Evolutionary conservation across 2,329 filamentous ascomycete species (phyloP), one percentile per base, ranked within the genome.

Genomic region (Trichophyton equinum): DNA sequence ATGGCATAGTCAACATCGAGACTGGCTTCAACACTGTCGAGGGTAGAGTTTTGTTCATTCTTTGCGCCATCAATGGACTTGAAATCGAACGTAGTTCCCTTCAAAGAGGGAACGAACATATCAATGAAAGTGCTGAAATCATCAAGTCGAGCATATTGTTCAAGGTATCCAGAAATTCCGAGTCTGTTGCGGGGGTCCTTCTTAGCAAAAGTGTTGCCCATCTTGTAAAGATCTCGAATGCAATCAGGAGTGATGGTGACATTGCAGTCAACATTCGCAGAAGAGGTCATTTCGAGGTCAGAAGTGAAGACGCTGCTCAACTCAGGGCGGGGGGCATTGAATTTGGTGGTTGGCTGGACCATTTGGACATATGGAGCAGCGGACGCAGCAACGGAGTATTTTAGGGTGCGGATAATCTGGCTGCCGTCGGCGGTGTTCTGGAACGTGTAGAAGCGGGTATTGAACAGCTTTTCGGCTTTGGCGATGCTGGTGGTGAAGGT

Each of bases 321-420:
- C 62, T 81, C 77, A 1, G 78, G 66, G 30, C 69, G 70, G 20
- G 81, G 75, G 60, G 78, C 74, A 22, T 81, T 80, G 62, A 87
- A 87, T 40, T 81, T 77, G 5, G 82, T 86, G 0, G 85, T 87
- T 0, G 85, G 85, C 70, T 86, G 82, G 58, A 87, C 81, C 67
- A 86, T 77, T 61, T 82, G 80, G 61, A 88, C 77, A 65, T 83
- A 77, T 49, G 74, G 67, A 60, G 77, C 76, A 8, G 88, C 71
- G 0, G 77, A 70, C 58, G 75, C 74, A 0, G 85, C 85, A 0
- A 88, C 78, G 0, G 82, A 85, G 71, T 88, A 88, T 55, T 77
- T 73, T 15, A 81, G 71, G 4, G 80, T 79, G 47, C 85, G 79
- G 49, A 86, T 76, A 65, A 76, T 78, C 44, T 62, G 78, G 87